phyloP scores from a whole-genome alignment of 305 asterid species.

The Fraxinus sp. region DNA sequence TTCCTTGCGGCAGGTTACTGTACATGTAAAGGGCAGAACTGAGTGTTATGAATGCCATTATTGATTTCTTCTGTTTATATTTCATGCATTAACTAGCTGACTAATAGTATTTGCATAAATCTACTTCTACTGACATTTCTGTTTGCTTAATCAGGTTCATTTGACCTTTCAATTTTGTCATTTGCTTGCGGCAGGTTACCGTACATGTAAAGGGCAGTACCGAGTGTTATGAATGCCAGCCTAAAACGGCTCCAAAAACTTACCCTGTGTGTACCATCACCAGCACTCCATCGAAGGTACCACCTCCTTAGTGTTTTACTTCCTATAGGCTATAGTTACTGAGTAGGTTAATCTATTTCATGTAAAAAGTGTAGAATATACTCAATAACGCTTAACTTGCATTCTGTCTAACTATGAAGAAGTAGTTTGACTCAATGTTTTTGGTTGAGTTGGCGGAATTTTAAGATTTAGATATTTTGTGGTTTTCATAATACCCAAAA shows the following conservation, averaged over 20 bases:
- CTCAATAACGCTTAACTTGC: not conserved
- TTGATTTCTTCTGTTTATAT: slow-evolving; percentile 9
- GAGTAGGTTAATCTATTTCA: not conserved
- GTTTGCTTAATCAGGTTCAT: slow-evolving; percentile 15
- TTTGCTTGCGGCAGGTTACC: slow-evolving; percentile 64
- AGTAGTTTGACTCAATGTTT: slow-evolving; percentile 2
- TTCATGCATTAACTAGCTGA: slow-evolving; percentile 11
- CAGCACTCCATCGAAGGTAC: slow-evolving; percentile 97
- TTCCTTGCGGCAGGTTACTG: slow-evolving; percentile 71
- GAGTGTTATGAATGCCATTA: slow-evolving; percentile 93
- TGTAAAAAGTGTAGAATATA: slow-evolving; percentile 1
- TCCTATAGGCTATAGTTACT: not conserved
- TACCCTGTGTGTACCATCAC: slow-evolving; percentile 99
- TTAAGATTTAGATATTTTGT: not conserved
- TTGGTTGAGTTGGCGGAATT: slow-evolving; percentile 11
- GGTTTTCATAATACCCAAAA: not conserved
- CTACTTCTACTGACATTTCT: slow-evolving; percentile 4
- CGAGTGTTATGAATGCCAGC: slow-evolving; percentile 97
- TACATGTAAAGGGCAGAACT: slow-evolving; percentile 74
- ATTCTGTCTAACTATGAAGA: slow-evolving; percentile 8
- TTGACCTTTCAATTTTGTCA: slow-evolving; percentile 3
- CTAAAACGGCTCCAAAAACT: slow-evolving; percentile 97
- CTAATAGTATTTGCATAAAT: not conserved
- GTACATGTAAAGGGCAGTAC: slow-evolving; percentile 90
- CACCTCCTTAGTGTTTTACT: slow-evolving; percentile 8